phyloP scores from a whole-genome alignment of 306 rosid genomes.

The Cyamopsis tetragonoloba region DNA sequence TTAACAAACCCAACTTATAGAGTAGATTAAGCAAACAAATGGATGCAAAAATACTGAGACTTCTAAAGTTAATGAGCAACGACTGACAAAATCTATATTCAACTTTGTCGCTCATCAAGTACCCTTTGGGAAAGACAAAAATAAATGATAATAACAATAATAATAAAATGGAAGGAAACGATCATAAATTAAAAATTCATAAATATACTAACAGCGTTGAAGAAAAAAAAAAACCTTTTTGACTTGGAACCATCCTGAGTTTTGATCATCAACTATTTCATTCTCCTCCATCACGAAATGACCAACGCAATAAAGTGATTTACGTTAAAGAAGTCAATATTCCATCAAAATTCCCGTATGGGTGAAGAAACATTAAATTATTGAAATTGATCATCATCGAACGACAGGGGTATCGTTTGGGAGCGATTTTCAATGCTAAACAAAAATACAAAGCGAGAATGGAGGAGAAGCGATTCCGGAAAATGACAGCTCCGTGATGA shows the following conservation, averaged over 20 bases:
- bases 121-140: too few species aligned
- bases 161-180: not conserved
- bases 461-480: not conserved
- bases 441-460: not conserved
- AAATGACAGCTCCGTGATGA: conserved; percentile 1
- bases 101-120: conserved; percentile 2
- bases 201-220: not conserved
- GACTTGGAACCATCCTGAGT: conserved; percentile 96
- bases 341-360: conserved; percentile 23
- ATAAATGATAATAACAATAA: not conserved
- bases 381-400: conserved; percentile 9
- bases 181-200: not conserved
- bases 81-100: not conserved
- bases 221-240: conserved; percentile 57
- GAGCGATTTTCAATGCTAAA: not conserved
- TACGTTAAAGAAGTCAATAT: not conserved
- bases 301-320: conserved; percentile 28
- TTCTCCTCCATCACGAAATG: conserved; percentile 58
- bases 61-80: not conserved
- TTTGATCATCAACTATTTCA: conserved; percentile 74
- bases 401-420: not conserved
- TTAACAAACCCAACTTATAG: conserved; percentile 8
- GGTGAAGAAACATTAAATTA: not conserved
- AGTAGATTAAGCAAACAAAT: not conserved
- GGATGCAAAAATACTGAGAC: not conserved